Percentiles rank a stretch among this genome's conserved stretches.
These are phyloP conservation scores for Cryphonectria japonica DNA, from an alignment of 2,329 filamentous ascomycete genomes.

Conservation along the genomic window DNA sequence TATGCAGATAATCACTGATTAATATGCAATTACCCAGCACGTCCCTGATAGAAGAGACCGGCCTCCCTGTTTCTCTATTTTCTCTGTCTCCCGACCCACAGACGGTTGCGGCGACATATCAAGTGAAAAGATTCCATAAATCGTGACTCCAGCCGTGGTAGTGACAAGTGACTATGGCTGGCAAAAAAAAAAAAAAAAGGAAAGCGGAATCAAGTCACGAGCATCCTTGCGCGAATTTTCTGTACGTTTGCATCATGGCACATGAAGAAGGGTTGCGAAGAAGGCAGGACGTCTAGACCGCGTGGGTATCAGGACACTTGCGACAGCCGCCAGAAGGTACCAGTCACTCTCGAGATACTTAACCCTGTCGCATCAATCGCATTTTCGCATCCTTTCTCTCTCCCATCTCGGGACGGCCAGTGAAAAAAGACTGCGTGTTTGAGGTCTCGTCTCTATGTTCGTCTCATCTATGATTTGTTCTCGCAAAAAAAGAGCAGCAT, in stretches of 20 bases:
- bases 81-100: too few species aligned
- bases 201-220: neutral
- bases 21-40: constrained; percentile 7
- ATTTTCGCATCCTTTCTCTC: neutral
- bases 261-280: constrained; percentile 10
- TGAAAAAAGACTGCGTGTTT: neutral
- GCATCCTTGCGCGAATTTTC: constrained; percentile 8
- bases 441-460: neutral
- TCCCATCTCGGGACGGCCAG: neutral
- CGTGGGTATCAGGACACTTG: neutral
- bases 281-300: constrained; percentile 2
- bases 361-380: neutral
- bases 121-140: neutral
- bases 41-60: neutral
- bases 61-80: neutral
- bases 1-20: constrained; percentile 3
- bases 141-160: neutral
- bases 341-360: neutral
- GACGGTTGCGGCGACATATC: neutral
- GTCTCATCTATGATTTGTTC: neutral
- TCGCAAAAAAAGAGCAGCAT: neutral
- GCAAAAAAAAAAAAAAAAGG: neutral
- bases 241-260: constrained; percentile 22
- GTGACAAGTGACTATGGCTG: neutral
- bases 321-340: neutral